These are phyloP conservation scores for Pestalotiopsis sp. DNA, from an alignment of 2,329 filamentous ascomycete genomes.

Conservation along the genomic window DNA sequence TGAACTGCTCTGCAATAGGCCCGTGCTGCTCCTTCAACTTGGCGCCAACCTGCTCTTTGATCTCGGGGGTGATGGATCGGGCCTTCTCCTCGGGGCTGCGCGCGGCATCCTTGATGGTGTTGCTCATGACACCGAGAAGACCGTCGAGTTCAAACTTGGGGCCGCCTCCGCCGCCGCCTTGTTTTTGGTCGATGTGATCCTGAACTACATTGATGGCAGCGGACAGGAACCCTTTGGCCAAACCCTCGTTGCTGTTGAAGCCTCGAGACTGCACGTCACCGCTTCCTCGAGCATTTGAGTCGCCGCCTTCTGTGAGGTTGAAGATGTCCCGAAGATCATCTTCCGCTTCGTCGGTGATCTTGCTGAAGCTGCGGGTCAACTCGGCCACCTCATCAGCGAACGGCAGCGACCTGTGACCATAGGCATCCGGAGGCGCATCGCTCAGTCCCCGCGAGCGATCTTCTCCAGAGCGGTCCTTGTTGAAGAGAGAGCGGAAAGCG, in stretches of 20 bases:
- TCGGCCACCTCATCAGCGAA: slow-evolving; percentile 47
- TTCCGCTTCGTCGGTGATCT: slow-evolving; percentile 40
- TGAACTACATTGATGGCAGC: slow-evolving; percentile 43
- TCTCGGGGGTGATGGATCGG: slow-evolving; percentile 45
- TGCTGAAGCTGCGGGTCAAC: slow-evolving; percentile 41
- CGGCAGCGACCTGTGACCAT: slow-evolving; percentile 41
- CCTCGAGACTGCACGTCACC: slow-evolving; percentile 15
- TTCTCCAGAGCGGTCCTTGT: slow-evolving; percentile 26
- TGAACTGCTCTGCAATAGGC: slow-evolving; percentile 47
- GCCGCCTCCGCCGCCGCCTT: slow-evolving; percentile 28
- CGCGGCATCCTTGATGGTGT: slow-evolving; percentile 44
- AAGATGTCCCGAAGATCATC: slow-evolving; percentile 47
- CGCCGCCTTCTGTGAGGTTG: slow-evolving; percentile 38
- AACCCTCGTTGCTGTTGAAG: not conserved
- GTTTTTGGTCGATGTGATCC: slow-evolving; percentile 37
- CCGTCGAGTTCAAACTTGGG: slow-evolving; percentile 42
- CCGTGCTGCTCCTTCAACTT: slow-evolving; percentile 44
- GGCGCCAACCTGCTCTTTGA: slow-evolving; percentile 43
- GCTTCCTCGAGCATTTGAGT: slow-evolving; percentile 6
- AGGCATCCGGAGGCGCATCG: slow-evolving; percentile 39
- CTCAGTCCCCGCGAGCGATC: slow-evolving; percentile 28
- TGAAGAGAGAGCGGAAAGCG: slow-evolving; percentile 46
- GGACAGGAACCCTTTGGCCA: slow-evolving; percentile 40
- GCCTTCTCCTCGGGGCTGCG: slow-evolving; percentile 49
- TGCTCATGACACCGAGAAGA: slow-evolving; percentile 42